Evolutionary conservation across 2,329 filamentous ascomycete species (phyloP), one percentile per base, ranked within the genome.

Genomic region (Epichloe glyceriae): DNA sequence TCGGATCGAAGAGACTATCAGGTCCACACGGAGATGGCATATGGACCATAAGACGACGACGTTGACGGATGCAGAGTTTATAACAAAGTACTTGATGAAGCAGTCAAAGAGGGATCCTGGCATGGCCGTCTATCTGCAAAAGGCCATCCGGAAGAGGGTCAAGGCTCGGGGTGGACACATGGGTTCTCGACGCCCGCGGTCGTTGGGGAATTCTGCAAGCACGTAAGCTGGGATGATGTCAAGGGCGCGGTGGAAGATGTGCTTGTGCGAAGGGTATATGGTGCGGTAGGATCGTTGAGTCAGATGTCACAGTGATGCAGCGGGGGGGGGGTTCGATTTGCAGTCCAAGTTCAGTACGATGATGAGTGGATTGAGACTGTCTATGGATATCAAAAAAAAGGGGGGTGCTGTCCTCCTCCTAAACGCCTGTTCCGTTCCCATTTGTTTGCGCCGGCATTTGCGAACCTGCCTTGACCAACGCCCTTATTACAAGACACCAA

Each of bases 21-120:
- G 56, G 48, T 69, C 67, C 0, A 69, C 67, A 11, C 62, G 64
- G 41, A 64, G 67, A 39, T 70, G 67, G 67, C 66, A 70, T 53
- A 59, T 58, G 30, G 66, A 69, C 33, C 64, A 66, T 57, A 69
- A 69, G 49, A 61, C 55, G 5, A 68, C 65, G 2, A 45, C 40
- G 26, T 54, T 61, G 40, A 35, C 53, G n/a, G 66, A 69, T 34
- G 57, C 56, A 15, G 50, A 53, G 10, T 70, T 69, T 47, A 57
- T 58, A 26, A 53, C 54, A 15, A 59, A 56, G 20, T 70, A 70
- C 49, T 60, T 70, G 47, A 60, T 55, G 49, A 64, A 68, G 50
- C 67, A 70, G 50, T 62, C 61, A 1, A 64, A 64, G 49, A 60
- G 67, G 20, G 67, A 69, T 42, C 55, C 62, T 7, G 46, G 47